Conservation (phyloP, 2,329 filamentous ascomycete species). For the Simplicillium aogashimaense region DNA sequence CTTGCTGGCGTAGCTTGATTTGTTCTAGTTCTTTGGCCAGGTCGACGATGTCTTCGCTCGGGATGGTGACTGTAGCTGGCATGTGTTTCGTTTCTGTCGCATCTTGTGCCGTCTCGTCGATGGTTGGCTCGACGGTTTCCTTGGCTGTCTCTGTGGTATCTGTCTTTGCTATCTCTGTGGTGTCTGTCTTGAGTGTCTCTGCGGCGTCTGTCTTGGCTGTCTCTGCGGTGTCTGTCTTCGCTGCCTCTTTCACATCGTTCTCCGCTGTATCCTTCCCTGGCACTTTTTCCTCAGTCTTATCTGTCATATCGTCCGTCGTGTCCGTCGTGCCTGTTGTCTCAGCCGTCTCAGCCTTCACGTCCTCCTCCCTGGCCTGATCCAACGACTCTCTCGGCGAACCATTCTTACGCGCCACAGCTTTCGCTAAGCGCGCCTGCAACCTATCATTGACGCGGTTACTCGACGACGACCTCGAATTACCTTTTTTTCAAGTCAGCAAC, state of each 20-base stretch:
- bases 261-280: background rate
- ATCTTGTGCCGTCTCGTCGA: slow-evolving; percentile 3
- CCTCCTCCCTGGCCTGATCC: slow-evolving; percentile 19
- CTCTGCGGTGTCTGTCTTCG: background rate
- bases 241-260: background rate
- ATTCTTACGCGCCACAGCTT: slow-evolving; percentile 69
- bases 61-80: background rate
- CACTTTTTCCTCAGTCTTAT: background rate
- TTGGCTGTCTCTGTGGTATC: background rate
- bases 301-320: background rate
- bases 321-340: slow-evolving; percentile 7
- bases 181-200: background rate
- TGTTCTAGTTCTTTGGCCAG: slow-evolving; percentile 13
- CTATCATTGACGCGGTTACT: slow-evolving; percentile 62
- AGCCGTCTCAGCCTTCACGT: slow-evolving; percentile 19
- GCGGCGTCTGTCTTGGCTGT: background rate
- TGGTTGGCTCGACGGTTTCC: slow-evolving; percentile 2
- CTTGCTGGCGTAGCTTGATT: slow-evolving; percentile 44
- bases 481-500: no score
- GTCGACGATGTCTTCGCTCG: background rate
- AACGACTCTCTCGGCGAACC: slow-evolving; percentile 24
- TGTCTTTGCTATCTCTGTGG: background rate
- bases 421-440: slow-evolving; percentile 80
- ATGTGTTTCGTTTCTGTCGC: background rate
- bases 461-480: slow-evolving; percentile 53